These are phyloP conservation scores for Pseudogymnoascus sp. DNA, from an alignment of 2,329 filamentous ascomycete species.

Conservation along the genomic window DNA sequence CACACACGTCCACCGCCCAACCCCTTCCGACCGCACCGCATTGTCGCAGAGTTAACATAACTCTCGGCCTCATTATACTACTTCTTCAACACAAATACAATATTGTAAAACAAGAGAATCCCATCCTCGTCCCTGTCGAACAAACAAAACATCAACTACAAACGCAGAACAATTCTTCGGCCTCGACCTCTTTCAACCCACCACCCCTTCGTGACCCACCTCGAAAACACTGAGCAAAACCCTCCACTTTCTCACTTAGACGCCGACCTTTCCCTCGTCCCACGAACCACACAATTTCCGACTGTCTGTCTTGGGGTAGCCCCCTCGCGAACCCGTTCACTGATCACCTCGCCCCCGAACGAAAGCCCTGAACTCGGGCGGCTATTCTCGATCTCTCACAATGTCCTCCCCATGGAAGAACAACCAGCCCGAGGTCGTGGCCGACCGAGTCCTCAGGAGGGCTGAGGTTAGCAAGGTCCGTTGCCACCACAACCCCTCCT, in stretches of 20 bases:
- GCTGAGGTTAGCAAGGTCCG: slow-evolving; percentile 68
- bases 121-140: not conserved
- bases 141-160: not conserved
- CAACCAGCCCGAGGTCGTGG: slow-evolving; percentile 55
- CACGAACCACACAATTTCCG: slow-evolving; percentile 1
- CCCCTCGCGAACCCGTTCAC: not conserved
- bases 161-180: not conserved
- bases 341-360: not conserved
- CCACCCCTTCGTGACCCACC: not conserved
- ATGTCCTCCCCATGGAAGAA: slow-evolving; percentile 53
- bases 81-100: slow-evolving; percentile 37
- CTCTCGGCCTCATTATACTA: slow-evolving; percentile 23
- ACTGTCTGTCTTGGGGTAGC: not conserved
- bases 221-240: slow-evolving; percentile 5
- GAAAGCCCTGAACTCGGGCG: not conserved
- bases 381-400: slow-evolving; percentile 7
- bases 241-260: slow-evolving; percentile 27
- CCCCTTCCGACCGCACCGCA: slow-evolving; percentile 3
- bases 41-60: slow-evolving; percentile 25
- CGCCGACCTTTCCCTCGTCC: slow-evolving; percentile 3
- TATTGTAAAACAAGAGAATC: not conserved
- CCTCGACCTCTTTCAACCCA: not conserved
- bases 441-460: slow-evolving; percentile 61
- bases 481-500: slow-evolving; percentile 16
- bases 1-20: not conserved